Conservation (phyloP, 1,284 basidiomycete species). For the Papiliotrema nemorosa region DNA sequence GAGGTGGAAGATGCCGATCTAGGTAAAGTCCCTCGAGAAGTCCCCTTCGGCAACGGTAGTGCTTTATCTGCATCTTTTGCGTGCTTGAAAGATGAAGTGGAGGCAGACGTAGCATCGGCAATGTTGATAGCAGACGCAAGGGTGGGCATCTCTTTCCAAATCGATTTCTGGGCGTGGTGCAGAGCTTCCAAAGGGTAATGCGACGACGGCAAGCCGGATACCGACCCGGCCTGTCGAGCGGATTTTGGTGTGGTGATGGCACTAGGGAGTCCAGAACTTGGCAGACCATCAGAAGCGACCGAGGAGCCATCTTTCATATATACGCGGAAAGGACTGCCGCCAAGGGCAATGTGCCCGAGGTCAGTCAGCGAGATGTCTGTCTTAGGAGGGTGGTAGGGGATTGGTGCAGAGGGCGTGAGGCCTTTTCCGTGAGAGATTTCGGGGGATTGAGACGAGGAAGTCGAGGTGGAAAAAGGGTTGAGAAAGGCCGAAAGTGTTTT, state of each 20-base stretch:
- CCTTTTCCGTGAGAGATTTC: neutral
- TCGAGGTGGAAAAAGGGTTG: neutral
- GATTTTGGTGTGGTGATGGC: no score
- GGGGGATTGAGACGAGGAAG: constrained; percentile 6
- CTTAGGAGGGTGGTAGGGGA: constrained; percentile 2
- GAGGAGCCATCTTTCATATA: neutral
- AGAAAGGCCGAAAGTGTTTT: constrained; percentile 14
- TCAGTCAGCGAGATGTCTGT: neutral
- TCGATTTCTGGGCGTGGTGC: neutral
- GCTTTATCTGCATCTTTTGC: no score
- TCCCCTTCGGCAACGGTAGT: neutral
- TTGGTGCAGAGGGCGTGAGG: constrained; percentile 1
- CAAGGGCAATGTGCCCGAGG: neutral
- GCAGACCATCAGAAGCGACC: neutral
- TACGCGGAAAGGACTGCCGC: neutral
- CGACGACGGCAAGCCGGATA: no score
- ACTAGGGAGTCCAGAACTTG: neutral
- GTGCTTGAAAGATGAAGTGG: no score
- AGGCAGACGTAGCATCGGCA: neutral
- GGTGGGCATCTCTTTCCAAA: constrained; percentile 13
- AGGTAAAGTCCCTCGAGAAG: neutral
- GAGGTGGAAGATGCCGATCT: neutral
- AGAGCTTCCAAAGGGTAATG: no score
- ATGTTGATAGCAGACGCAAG: constrained; percentile 21
- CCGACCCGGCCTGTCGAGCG: no score